These are phyloP conservation scores for Lachnellula suecica DNA, from an alignment of 2,329 filamentous ascomycete genomes.

Conservation along the genomic window DNA sequence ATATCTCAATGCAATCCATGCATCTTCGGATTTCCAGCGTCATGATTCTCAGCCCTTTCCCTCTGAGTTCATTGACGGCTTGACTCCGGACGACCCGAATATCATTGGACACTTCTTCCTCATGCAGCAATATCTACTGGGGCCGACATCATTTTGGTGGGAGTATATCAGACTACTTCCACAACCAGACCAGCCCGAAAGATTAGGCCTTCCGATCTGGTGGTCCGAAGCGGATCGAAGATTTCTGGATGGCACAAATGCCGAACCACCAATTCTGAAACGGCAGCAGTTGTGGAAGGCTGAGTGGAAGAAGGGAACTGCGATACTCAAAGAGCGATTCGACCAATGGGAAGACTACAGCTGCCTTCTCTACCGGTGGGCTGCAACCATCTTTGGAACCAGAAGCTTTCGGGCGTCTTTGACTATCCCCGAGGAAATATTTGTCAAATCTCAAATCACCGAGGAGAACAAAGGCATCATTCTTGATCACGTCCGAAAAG, in stretches of 20 bases:
- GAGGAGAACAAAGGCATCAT: not conserved
- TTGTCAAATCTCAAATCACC: not conserved
- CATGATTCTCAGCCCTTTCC: slow-evolving; percentile 42
- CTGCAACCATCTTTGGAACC: slow-evolving; percentile 63
- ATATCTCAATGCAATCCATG: slow-evolving; percentile 53
- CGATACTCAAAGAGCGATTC: slow-evolving; percentile 14
- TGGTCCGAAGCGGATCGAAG: slow-evolving; percentile 62
- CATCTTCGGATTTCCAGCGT: slow-evolving; percentile 29
- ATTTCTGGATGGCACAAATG: slow-evolving; percentile 41
- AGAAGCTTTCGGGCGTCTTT: slow-evolving; percentile 64
- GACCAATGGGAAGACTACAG: slow-evolving; percentile 19
- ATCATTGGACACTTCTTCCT: slow-evolving; percentile 68
- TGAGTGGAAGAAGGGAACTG: slow-evolving; percentile 25
- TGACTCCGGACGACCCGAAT: slow-evolving; percentile 47
- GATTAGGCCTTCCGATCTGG: slow-evolving; percentile 59
- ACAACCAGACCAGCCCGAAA: slow-evolving; percentile 50
- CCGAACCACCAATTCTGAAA: slow-evolving; percentile 25
- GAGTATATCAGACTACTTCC: slow-evolving; percentile 68
- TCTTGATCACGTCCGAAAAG: slow-evolving; percentile 20
- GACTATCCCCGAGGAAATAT: slow-evolving; percentile 37
- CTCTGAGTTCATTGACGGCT: slow-evolving; percentile 44
- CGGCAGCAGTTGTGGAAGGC: slow-evolving; percentile 24
- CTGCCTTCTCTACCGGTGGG: slow-evolving; percentile 59
- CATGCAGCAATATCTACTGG: slow-evolving; percentile 63
- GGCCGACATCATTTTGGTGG: slow-evolving; percentile 61